phyloP scores from a whole-genome alignment of 78 protist genomes.

The Dictyostelium citrinum region DNA sequence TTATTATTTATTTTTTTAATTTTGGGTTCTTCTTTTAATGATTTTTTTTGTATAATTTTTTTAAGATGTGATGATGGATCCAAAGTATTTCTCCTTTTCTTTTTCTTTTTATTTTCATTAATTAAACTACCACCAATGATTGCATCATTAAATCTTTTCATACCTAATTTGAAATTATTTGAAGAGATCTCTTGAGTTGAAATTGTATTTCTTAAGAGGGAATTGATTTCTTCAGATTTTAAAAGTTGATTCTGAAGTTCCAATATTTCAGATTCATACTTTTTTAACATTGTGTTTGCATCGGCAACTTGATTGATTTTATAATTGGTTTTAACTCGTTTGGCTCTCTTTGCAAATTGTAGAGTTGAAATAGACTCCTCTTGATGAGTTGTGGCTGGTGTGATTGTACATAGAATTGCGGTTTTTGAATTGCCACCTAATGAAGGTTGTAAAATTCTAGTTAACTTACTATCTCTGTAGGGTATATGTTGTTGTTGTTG shows the following conservation, averaged over 20 bases:
- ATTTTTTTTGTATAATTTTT: not conserved
- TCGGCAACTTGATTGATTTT: slow-evolving; percentile 81
- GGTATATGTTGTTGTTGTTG: slow-evolving; percentile 78
- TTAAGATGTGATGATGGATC: not conserved
- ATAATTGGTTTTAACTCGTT: slow-evolving; percentile 82
- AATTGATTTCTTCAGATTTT: not conserved
- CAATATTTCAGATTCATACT: not conserved
- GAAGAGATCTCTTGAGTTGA: not conserved
- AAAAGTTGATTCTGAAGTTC: not conserved
- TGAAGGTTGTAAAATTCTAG: slow-evolving; percentile 85
- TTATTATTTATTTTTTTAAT: not conserved
- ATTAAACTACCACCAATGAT: not conserved
- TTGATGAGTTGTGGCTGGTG: slow-evolving; percentile 70
- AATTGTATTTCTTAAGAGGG: not conserved
- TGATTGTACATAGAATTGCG: slow-evolving; percentile 83
- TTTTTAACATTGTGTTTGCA: slow-evolving; percentile 10
- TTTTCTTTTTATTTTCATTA: not conserved
- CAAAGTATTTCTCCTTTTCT: slow-evolving; percentile 10
- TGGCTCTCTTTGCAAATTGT: slow-evolving; percentile 91
- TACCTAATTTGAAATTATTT: not conserved
- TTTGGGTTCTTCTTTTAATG: not conserved
- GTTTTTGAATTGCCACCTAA: slow-evolving; percentile 89
- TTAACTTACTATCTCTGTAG: slow-evolving; percentile 86
- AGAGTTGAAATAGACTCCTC: slow-evolving; percentile 85
- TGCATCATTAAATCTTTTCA: not conserved